Evolutionary conservation across 305 asterid species (phyloP), one percentile per base, ranked within the genome.

Genomic region (Euphrasia arctica): DNA sequence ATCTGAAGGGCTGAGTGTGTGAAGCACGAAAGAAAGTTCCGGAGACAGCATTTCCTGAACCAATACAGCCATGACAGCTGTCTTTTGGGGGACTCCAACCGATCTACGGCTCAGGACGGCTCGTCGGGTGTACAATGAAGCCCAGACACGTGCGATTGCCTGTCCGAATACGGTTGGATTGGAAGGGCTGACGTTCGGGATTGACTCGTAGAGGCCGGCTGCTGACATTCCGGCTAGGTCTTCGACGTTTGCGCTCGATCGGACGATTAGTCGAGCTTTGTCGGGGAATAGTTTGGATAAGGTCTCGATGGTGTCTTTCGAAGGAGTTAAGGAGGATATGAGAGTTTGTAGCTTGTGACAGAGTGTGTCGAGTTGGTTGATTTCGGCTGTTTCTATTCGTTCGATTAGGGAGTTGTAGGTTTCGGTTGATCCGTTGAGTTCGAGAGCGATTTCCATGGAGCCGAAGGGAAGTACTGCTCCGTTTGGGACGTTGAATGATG

Each of bases 211-310:
- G 4, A 94, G 95, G 11, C 97, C 99, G 0, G 99, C 97, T 4
- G 97, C 99, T 0, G 99, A 94, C 99, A 94, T 94, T 70, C 99
- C 99, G 0, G 96, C 95, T 65, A 94, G 82, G 78, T 94, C 99
- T 87, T 94, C 99, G 0, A 90, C 99, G 50, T 90, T 94, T 3
- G 99, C 99, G 39, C 99, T 94, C 13, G 97, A 90, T 3, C 99
- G 99, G 67, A 90, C 98, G 32, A 90, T 90, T 66, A 93, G 66
- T 11, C 92, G 77, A 4, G 90, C 62, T 8, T 70, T 71, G 3
- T 63, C 63, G 0, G 89, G 84, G 58, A 94, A 88, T 42, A 82
- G 12, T 41, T 74, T 71, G 11, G 80, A 81, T 43, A 94, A 69
- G 63, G 68, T 75, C 62, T 85, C 84, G 10, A 83, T 62, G 68